Base-by-base conservation (phyloP, 2,329 filamentous ascomycete species). In the Fusarium setosum region DNA sequence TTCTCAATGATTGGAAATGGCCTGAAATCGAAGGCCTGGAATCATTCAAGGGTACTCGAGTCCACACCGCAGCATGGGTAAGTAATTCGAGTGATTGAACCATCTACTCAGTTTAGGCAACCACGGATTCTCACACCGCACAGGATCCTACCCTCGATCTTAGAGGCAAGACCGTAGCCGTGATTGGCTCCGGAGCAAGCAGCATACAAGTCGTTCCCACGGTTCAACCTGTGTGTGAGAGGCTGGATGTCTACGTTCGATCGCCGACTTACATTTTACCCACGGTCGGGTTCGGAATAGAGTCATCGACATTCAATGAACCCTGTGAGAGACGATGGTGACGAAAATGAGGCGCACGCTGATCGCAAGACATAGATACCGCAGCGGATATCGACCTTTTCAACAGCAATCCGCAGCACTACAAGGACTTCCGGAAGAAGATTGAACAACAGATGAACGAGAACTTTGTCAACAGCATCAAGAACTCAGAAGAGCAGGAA, bases 1-100 rank as follows among this genome's bases (percentile, higher is more conserved):
- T 59, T 4, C 38, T 62, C 7, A 62, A 62, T 5, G 49, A 59
- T 7, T 62, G 59, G 59, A 54, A 49, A 3, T 62, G 59, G 59
- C 49, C 59, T 4, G 44, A 55, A 12, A 59, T 59, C 12, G 13
- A 35, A 9, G 59, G 59, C 2, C 26, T 55, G 9, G 13, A 55
- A 2, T 34, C 2, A 4, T 62, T 62, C 10, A 44, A 51, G 9
- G 59, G 55, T 3, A 29, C 12, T 1, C 9, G 21, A n/a, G 11
- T 62, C 15, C 59, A 62, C 21, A 55, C 50, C 3, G 56, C 59
- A 6, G 32, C 53, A 5, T 61, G 58, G 58, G 52, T 56, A 17
- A 32, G 44, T 23, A 29, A 29, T 29, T 29, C 26, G 4, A 29
- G 9, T 9, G 9, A 8, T 29, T 6, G 26, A 8, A 12, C n/a